Base-by-base conservation (phyloP, 345 rosid species). In the Lumnitzera littorea region DNA sequence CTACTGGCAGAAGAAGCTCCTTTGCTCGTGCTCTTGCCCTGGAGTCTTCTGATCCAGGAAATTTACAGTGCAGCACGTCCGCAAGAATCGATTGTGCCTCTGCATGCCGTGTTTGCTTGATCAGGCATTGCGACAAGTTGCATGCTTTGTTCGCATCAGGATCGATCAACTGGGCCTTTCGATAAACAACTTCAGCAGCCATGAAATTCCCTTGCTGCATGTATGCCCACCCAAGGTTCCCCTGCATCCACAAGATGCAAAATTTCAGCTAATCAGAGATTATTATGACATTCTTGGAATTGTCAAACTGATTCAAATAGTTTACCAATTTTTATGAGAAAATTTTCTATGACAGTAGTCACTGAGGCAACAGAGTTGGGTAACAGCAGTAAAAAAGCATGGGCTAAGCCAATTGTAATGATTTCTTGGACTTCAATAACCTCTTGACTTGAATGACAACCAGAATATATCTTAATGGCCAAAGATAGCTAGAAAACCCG, bases 141-240 rank as follows among this genome's bases (percentile, higher is more conserved):
- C 89, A 86, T 61, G 96, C 96, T 72, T 88, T 91, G 82, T 94
- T 90, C 51, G 91, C 77, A 58, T 90, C 99, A 0, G 95, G 91
- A 50, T 94, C 97, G 0, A 90, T 79, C 68, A 78, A 52, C 65
- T 86, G 96, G 56, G 99, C 95, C 67, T 86, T 84, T 49, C 74
- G 61, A 61, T 84, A 94, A 51, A 86, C 89, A 0, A 67, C 81
- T 70, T 94, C 96, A 5, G 96, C 99, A 2, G 95, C 78, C 50
- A 77, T 24, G 53, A 68, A 90, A 66, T 88, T 86, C 7, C 25
- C 70, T 63, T 81, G 79, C 57, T 90, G 99, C 97, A 90, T 90
- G 62, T 90, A 86, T 46, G 99, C 99, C 97, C 95, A 94, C 9
- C 95, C 97, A 65, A 94, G 78, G 75, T 90, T 90, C 20, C 97